A percentile compares a stretch with the other conserved stretches of the same genome.
Evolutionary conservation across 2,329 filamentous ascomycete species (phyloP).

Genomic region (Trichoderma sp.): DNA sequence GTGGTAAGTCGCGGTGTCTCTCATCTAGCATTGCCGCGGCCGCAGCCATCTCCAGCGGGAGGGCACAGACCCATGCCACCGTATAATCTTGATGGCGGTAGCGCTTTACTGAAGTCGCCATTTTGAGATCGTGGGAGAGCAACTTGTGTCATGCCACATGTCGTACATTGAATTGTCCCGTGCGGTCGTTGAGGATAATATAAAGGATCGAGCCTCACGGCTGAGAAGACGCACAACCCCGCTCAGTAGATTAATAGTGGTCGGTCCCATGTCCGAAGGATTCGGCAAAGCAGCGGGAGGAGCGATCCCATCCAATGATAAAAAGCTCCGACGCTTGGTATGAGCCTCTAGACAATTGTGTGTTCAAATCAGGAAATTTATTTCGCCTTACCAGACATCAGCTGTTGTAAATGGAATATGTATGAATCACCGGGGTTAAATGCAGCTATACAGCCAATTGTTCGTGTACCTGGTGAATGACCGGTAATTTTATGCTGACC

Average conservation of each 20-base stretch:
- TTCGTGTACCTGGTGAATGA: too few relatives aligned
- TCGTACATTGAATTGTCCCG: background rate
- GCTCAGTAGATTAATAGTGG: background rate
- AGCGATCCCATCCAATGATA: background rate
- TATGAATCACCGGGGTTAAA: too few relatives aligned
- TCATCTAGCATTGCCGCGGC: conserved; percentile 39
- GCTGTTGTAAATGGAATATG: too few relatives aligned
- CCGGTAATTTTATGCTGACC: too few relatives aligned
- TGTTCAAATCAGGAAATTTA: too few relatives aligned
- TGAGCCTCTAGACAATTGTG: background rate
- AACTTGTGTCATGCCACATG: background rate
- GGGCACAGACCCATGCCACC: conserved; percentile 41
- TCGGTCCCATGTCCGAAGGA: background rate
- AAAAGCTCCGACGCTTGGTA: background rate
- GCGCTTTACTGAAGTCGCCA: background rate
- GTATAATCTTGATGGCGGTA: conserved; percentile 34
- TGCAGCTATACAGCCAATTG: too few relatives aligned
- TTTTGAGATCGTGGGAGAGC: background rate
- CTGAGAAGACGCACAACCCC: background rate
- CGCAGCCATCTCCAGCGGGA: conserved; percentile 39
- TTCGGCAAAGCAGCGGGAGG: background rate
- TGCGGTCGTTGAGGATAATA: background rate
- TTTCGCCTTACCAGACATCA: too few relatives aligned
- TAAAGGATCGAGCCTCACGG: background rate
- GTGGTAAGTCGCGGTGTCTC: conserved; percentile 28